These are phyloP conservation scores for Phyllosticta paracitricarpa DNA, from an alignment of 2,329 filamentous ascomycete genomes.

Conservation along the genomic window DNA sequence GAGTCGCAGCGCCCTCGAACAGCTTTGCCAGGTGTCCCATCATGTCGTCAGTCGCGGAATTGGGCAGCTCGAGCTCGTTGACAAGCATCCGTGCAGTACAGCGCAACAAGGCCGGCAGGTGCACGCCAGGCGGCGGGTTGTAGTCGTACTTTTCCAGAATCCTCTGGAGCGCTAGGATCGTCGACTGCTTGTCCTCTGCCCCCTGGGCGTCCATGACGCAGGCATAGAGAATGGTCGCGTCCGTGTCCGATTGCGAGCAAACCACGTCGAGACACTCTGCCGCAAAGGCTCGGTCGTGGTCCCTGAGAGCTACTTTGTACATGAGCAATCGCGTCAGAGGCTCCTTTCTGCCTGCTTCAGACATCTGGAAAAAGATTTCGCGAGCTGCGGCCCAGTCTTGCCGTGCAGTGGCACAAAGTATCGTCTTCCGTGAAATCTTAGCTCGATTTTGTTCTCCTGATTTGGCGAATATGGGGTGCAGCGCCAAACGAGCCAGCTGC, in stretches of 20 bases:
- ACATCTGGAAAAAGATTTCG: constrained; percentile 49
- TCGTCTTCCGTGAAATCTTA: constrained; percentile 61
- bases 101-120: constrained; percentile 55
- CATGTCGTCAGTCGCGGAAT: constrained; percentile 32
- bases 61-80: constrained; percentile 22
- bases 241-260: constrained; percentile 41
- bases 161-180: constrained; percentile 48
- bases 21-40: constrained; percentile 44
- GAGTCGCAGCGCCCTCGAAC: constrained; percentile 42
- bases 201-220: constrained; percentile 70
- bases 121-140: constrained; percentile 37
- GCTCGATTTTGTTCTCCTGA: constrained; percentile 56
- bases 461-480: constrained; percentile 56
- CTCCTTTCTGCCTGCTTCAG: constrained; percentile 47
- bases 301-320: constrained; percentile 60
- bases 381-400: constrained; percentile 46
- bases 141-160: constrained; percentile 49
- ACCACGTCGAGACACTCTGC: constrained; percentile 54
- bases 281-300: constrained; percentile 48
- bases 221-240: constrained; percentile 61
- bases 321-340: constrained; percentile 62
- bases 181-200: constrained; percentile 50
- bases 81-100: constrained; percentile 46
- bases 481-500: constrained; percentile 61
- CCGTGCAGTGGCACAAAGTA: constrained; percentile 56